A percentile compares a stretch with the other conserved stretches of the same genome.
phyloP scores from a whole-genome alignment of 1,284 basidiomycete species.

The Tilletia setariae region DNA sequence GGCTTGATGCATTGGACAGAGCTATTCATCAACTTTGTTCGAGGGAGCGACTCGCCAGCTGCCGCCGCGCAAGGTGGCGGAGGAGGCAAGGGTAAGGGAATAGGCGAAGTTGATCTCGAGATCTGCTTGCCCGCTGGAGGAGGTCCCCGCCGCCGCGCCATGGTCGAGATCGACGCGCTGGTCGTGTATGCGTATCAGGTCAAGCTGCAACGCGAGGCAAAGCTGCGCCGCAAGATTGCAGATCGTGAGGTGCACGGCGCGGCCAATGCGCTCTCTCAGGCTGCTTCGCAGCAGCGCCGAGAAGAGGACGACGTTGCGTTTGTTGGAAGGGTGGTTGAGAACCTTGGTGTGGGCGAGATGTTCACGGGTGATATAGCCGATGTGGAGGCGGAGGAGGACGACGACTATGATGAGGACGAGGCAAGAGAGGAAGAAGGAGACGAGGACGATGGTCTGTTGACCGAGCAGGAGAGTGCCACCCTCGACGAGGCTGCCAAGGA shows the following conservation, averaged over 20 bases:
- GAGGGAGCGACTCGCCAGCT: conserved; percentile 73
- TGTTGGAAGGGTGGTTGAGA: conserved; percentile 44
- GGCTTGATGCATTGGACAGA: conserved; percentile 96
- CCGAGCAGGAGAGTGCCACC: conserved; percentile 5
- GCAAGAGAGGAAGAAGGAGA: conserved; percentile 39
- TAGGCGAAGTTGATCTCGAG: conserved; percentile 48
- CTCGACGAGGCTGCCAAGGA: neutral
- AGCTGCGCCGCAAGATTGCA: conserved; percentile 41
- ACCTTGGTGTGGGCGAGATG: conserved; percentile 49
- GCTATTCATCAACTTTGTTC: conserved; percentile 82
- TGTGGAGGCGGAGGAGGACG: conserved; percentile 26
- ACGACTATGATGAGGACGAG: conserved; percentile 27
- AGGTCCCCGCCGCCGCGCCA: conserved; percentile 32
- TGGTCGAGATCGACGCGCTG: conserved; percentile 48
- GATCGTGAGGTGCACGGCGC: conserved; percentile 62
- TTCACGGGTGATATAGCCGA: conserved; percentile 42
- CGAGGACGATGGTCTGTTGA: conserved; percentile 34
- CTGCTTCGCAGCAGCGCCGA: conserved; percentile 19
- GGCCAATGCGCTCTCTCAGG: conserved; percentile 23
- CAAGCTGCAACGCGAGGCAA: conserved; percentile 50
- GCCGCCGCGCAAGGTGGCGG: conserved; percentile 53
- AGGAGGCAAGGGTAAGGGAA: conserved; percentile 24
- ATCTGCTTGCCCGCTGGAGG: conserved; percentile 46
- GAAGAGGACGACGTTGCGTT: conserved; percentile 38
- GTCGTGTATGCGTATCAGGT: conserved; percentile 48